Base-by-base conservation (phyloP, 2,329 filamentous ascomycete species). In the Byssoonygena ceratinophila region DNA sequence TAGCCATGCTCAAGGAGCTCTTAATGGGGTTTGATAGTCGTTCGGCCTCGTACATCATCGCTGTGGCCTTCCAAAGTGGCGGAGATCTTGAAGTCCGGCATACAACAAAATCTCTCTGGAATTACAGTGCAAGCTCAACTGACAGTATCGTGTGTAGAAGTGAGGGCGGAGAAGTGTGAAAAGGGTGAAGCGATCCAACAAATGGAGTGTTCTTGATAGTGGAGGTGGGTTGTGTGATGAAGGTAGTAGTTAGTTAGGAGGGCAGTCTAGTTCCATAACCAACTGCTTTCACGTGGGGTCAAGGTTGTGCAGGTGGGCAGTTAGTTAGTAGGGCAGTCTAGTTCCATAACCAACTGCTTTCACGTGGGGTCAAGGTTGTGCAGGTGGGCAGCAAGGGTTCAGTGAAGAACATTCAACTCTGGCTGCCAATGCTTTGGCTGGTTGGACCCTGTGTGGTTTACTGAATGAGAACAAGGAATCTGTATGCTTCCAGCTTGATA, bases 11-110 rank as follows among this genome's bases (percentile, higher is more conserved):
- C 18, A 11, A 45, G 7, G 12, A 18, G 25, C 32, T 27, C 20
- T 2, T 29, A 7, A 40, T 14, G 8, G 34, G 7, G 20, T 2
- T 18, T 4, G 11, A 23, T n/a, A 39, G 41, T 46, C 37, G 53
- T 41, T 39, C 49, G 36, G 54, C 43, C 52, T 18, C 83, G 71
- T 77, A 96, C 92, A 81, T 98, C 92, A 68, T 92, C 85, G 69
- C 92, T 85, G 68, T 98, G 92, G 64, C 88, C 91, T 60, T 82
- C 75, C 59, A 98, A 79, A 65, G 87, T 85, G 60, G 91, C 89
- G 57, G 92, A 94, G 64, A 98, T 82, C 78, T 91, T 95, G 78
- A 88, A 97, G 67, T 89, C 84, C 69, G 78, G 74, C 85, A 91
- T 90, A 61, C 59, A 68, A 45, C 20, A 46, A 45, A 18, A 44